Base-by-base conservation (phyloP, 75 land plant species). In the Pinus tabuliformis region DNA sequence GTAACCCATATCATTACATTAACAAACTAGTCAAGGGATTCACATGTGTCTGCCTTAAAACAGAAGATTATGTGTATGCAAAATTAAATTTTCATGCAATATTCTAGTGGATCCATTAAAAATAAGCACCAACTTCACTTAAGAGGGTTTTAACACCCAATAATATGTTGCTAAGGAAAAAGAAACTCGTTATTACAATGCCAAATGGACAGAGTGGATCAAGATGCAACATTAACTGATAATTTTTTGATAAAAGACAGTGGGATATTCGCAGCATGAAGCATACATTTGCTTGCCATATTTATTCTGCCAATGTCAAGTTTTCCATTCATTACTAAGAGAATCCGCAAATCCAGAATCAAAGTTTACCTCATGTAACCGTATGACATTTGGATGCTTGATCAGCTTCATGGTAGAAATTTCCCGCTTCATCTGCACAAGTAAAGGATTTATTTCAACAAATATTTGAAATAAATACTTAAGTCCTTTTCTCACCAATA, bases 381-480 rank as follows among this genome's bases (percentile, higher is more conserved):
- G 77, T 28, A 78, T 78, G 14, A 78, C 39, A 65, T 79, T 75
- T 58, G 81, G 81, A 76, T 79, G 81, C 66, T 79, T 79, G 56
- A 79, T 65, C 59, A 78, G 11, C 59, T 78, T 78, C 79, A 78
- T 78, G 33, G 79, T 73, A 13, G 77, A 73, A 57, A 78, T 78
- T 58, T 78, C 79, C 33, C 77, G 77, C 73, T 78, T 78, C 26
- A 78, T 78, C 79, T 78, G 76, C 65, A 75, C 13, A 75, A 21
- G 30, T 56, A 24, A 58, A 24, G 33, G 16, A 16, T 76, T 60
- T 8, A 24, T 22, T 54, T 56, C 45, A 24, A 49, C 52, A 49
- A 49, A 49, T 49, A 49, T 49, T 49, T 49, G 52, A 49, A 49
- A 49, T 49, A 49, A 49, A 49, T 49, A 9, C 52, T 8, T 8